Conservation (phyloP, 192 early-diverging fungal genomes). For the Geranomyces michiganensis region DNA sequence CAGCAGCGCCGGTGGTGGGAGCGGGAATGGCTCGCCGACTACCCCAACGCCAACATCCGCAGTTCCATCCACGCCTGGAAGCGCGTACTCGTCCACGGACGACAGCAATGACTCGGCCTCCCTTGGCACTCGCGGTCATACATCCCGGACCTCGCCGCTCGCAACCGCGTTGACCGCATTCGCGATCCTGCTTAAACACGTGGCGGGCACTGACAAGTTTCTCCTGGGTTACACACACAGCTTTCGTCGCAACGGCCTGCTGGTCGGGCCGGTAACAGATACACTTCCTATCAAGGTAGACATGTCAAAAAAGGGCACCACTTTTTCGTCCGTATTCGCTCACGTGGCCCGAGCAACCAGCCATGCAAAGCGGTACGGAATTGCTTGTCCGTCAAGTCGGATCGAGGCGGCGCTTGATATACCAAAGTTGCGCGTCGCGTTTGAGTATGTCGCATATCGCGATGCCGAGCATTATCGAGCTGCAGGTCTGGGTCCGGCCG, state of each 20-base stretch:
- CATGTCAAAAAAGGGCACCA: constrained; percentile 46
- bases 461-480: constrained; percentile 28
- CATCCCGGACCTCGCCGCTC: constrained; percentile 3
- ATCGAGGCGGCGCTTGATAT: constrained; percentile 23
- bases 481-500: constrained; percentile 33
- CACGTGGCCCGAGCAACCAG: constrained; percentile 32
- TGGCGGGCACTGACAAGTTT: constrained; percentile 53
- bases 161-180: constrained; percentile 50
- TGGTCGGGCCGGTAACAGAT: constrained; percentile 54
- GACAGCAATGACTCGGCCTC: neutral
- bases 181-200: constrained; percentile 55
- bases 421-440: constrained; percentile 42
- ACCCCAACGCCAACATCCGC: neutral
- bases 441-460: constrained; percentile 47
- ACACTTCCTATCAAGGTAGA: constrained; percentile 53
- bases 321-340: constrained; percentile 47
- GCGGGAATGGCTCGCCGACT: neutral
- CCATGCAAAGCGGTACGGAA: constrained; percentile 31
- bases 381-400: constrained; percentile 31
- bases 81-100: neutral
- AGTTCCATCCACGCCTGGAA: neutral
- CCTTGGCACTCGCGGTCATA: constrained; percentile 12
- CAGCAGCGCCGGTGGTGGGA: neutral
- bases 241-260: constrained; percentile 43
- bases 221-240: constrained; percentile 44